Evolutionary conservation across 805 yeast genomes (phyloP), one percentile per base, ranked within the genome.

Genomic region (Pichia deserticola): DNA sequence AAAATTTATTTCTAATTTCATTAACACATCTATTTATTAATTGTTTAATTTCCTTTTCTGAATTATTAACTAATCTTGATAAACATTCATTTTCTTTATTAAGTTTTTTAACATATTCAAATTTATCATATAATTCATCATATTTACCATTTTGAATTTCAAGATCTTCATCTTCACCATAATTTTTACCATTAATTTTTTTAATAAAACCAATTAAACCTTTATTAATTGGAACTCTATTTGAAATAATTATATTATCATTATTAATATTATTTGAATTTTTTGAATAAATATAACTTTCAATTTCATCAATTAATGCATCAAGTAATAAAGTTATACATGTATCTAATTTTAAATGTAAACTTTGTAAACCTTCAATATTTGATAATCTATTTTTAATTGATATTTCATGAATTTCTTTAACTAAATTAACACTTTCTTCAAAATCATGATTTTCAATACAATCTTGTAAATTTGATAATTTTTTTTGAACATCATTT

Each of bases 221-320:
- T 42, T 50, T 50, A 15, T 50, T 45, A 4, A 43, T 15, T 6
- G 53, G 35, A 27, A 40, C 44, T 44, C 51, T 47, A 34, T 29
- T 40, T 3, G 40, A 34, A n/a, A n/a, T 12, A 20, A 11, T 35
- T 3, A 11, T 9, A 27, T 15, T 15, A n/a, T n/a, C 29, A 3
- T 33, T 7, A 36, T 33, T 34, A 38, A 36, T 42, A 40, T 40
- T 42, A 5, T 20, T 27, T 33, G 48, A 37, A 40, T 29, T 50
- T 54, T 60, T 63, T 33, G 58, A 48, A 44, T 65, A 65, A 20
- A 64, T 50, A n/a, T 86, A 83, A 43, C 74, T 76, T 51, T 79
- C 82, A 40, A 89, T 67, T 59, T 89, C 96, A 54, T 86, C 95
- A n/a, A 86, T 70, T 20, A 90, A 70, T 54, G 79, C 78, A 43